These are phyloP conservation scores for Kuraishia hungarica DNA, from an alignment of 805 yeast genomes.

Conservation along the genomic window DNA sequence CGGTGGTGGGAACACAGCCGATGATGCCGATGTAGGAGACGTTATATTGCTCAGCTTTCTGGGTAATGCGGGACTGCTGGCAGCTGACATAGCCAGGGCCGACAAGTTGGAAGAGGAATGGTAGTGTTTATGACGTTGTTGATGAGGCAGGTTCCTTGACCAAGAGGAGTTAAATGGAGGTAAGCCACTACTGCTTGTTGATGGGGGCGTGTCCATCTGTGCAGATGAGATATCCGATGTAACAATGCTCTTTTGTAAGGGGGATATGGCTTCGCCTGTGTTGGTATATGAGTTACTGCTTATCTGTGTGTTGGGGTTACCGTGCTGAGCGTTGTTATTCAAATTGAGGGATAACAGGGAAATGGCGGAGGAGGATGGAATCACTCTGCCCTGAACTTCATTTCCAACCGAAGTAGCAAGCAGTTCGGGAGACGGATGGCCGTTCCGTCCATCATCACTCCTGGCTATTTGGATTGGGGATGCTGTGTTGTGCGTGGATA, in stretches of 20 bases:
- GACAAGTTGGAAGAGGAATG: neutral
- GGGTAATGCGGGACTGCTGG: neutral
- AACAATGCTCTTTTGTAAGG: neutral
- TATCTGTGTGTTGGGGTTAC: neutral
- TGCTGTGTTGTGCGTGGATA: neutral
- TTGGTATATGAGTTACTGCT: neutral
- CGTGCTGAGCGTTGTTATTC: conserved; percentile 2
- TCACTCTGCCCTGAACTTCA: conserved; percentile 21
- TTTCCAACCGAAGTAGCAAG: conserved; percentile 26
- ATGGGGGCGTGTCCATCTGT: neutral
- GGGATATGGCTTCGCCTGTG: neutral
- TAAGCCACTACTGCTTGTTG: neutral
- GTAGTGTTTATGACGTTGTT: conserved; percentile 3
- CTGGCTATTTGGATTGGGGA: neutral
- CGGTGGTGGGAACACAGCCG: neutral
- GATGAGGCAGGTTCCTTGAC: neutral
- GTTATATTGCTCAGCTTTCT: neutral
- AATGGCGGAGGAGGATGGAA: conserved; percentile 26
- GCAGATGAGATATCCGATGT: neutral
- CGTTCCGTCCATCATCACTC: conserved; percentile 9
- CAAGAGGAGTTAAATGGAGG: neutral
- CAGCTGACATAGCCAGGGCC: neutral
- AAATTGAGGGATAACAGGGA: conserved; percentile 25
- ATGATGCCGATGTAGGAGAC: neutral
- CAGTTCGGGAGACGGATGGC: conserved; percentile 21